Percentiles rank a stretch among this genome's conserved stretches.
Evolutionary conservation across 306 rosid genomes (phyloP).

Genomic region (Castanospermum australe): DNA sequence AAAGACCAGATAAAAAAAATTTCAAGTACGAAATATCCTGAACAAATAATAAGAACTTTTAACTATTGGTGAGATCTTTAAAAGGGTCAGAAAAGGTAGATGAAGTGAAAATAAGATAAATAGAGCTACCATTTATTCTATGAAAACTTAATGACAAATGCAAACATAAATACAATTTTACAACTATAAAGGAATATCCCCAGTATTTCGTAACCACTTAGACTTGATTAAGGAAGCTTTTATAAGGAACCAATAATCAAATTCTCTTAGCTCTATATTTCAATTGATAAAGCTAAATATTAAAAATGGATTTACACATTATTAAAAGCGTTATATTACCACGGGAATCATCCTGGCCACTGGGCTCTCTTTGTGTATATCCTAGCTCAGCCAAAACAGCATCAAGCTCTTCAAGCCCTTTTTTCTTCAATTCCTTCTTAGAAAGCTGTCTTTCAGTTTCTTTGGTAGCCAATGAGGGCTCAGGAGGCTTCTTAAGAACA

Average conservation of each 20-base stretch:
- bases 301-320: background rate
- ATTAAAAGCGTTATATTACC: conserved; percentile 34
- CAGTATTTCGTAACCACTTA: background rate
- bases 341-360: conserved; percentile 48
- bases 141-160: background rate
- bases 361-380: conserved; percentile 31
- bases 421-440: conserved; percentile 79
- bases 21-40: background rate
- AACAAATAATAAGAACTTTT: background rate
- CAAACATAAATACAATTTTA: background rate
- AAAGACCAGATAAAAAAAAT: background rate
- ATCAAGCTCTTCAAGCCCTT: conserved; percentile 75
- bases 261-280: background rate
- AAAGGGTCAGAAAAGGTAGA: background rate
- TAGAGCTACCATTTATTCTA: background rate
- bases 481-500: conserved; percentile 36
- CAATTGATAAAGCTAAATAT: background rate
- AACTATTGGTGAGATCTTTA: background rate
- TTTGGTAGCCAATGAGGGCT: conserved; percentile 46
- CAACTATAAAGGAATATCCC: background rate
- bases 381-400: conserved; percentile 87
- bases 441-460: conserved; percentile 82
- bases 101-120: background rate
- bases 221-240: background rate
- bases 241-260: background rate